phyloP scores from a whole-genome alignment of 768 basidiomycete species.

The Trichaptum fuscoviolaceum region DNA sequence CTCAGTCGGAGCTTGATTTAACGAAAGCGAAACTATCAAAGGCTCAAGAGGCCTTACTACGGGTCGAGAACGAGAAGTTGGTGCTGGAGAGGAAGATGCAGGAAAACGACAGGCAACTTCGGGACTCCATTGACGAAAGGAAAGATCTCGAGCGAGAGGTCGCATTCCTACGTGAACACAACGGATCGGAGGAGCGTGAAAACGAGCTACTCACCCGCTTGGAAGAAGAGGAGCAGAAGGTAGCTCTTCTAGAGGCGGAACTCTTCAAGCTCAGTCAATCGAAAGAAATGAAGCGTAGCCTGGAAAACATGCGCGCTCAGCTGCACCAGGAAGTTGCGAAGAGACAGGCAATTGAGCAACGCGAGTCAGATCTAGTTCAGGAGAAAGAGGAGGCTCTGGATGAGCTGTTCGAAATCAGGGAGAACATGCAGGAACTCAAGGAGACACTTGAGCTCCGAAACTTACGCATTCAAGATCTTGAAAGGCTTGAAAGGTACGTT shows the following conservation, averaged over 20 bases:
- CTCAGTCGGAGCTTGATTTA: conserved; percentile 37
- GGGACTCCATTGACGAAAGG: conserved; percentile 43
- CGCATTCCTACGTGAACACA: conserved; percentile 34
- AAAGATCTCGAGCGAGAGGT: conserved; percentile 46
- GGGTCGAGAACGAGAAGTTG: conserved; percentile 53
- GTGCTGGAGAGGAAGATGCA: conserved; percentile 45
- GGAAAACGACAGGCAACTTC: conserved; percentile 39
- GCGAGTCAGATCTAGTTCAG: conserved; percentile 38
- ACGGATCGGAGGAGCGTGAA: conserved; percentile 45
- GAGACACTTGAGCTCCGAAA: conserved; percentile 19
- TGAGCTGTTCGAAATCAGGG: conserved; percentile 22
- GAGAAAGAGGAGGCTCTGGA: conserved; percentile 50
- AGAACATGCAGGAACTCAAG: conserved; percentile 32
- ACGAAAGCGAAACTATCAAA: conserved; percentile 44
- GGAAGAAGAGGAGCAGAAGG: conserved; percentile 69
- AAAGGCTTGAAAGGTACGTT: conserved; percentile 20
- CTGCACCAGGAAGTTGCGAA: conserved; percentile 32
- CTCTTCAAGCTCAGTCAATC: conserved; percentile 35
- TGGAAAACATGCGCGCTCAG: conserved; percentile 22
- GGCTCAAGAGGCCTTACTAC: conserved; percentile 43
- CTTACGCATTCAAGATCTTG: conserved; percentile 21
- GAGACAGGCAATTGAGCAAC: conserved; percentile 34
- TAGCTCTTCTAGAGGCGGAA: conserved; percentile 49
- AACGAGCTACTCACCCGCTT: conserved; percentile 58
- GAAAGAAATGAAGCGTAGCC: conserved; percentile 33